These are phyloP conservation scores for Arxiozyma bovina DNA, from an alignment of 1,139 yeast species.

Conservation along the genomic window DNA sequence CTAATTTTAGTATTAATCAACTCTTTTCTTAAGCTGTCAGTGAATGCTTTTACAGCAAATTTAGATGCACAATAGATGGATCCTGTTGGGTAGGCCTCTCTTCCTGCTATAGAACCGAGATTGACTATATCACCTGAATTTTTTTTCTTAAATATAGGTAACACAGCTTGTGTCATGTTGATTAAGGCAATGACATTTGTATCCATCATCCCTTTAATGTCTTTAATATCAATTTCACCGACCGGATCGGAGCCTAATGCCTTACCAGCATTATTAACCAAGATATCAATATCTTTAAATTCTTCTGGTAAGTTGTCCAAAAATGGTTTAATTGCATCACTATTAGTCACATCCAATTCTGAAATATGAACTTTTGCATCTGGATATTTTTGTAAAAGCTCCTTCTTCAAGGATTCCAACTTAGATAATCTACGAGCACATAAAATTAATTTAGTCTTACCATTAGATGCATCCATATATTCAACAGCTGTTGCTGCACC, in stretches of 20 bases:
- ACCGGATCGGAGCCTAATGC: slow-evolving; percentile 63
- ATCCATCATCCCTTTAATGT: slow-evolving; percentile 55
- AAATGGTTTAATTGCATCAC: slow-evolving; percentile 44
- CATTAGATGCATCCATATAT: slow-evolving; percentile 60
- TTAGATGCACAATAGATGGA: slow-evolving; percentile 85
- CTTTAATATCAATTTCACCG: slow-evolving; percentile 47
- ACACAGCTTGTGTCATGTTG: slow-evolving; percentile 55
- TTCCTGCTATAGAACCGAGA: slow-evolving; percentile 81
- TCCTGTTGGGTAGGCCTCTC: slow-evolving; percentile 81
- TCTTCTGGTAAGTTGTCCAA: slow-evolving; percentile 44
- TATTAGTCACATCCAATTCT: slow-evolving; percentile 52
- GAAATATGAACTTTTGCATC: slow-evolving; percentile 42
- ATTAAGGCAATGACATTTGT: slow-evolving; percentile 71
- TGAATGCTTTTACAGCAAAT: slow-evolving; percentile 70
- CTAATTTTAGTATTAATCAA: slow-evolving; percentile 63
- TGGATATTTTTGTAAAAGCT: slow-evolving; percentile 41
- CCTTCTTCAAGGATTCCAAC: slow-evolving; percentile 40
- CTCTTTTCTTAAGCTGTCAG: slow-evolving; percentile 71
- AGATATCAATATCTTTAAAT: slow-evolving; percentile 51
- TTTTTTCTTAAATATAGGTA: slow-evolving; percentile 50
- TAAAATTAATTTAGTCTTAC: slow-evolving; percentile 54
- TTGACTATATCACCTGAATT: slow-evolving; percentile 70
- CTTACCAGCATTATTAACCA: slow-evolving; percentile 77
- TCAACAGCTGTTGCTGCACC: slow-evolving; percentile 72
- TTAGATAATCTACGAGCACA: slow-evolving; percentile 62